Conservation (phyloP, 768 basidiomycete genomes). For the Podaxis rugospora region DNA sequence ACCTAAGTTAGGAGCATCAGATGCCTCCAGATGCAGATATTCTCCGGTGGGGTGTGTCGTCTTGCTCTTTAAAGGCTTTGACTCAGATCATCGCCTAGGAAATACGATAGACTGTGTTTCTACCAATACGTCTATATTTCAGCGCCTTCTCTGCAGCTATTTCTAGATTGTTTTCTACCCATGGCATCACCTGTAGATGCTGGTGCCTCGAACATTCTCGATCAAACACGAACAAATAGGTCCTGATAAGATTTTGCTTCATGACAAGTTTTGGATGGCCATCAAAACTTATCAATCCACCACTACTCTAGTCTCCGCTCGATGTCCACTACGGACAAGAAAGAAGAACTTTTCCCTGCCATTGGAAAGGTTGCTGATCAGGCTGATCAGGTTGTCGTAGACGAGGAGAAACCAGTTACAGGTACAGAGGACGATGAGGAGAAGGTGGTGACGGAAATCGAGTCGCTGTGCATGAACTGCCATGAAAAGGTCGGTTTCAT, state of each 20-base stretch:
- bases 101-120: no score
- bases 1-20: no score
- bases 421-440: slow-evolving; percentile 45
- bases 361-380: slow-evolving; percentile 52
- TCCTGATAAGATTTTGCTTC: slow-evolving; percentile 2
- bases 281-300: background rate
- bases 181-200: no score
- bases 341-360: slow-evolving; percentile 45
- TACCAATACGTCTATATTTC: no score
- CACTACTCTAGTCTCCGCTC: background rate
- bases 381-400: slow-evolving; percentile 29
- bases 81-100: no score
- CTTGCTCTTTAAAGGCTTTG: no score
- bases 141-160: no score
- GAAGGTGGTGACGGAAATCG: slow-evolving; percentile 74
- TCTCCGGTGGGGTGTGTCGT: no score
- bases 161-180: no score
- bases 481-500: slow-evolving; percentile 67
- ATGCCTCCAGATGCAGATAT: no score
- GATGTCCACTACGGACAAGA: slow-evolving; percentile 2
- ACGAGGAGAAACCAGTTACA: slow-evolving; percentile 3
- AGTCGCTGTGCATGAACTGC: slow-evolving; percentile 94
- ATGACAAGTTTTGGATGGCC: background rate
- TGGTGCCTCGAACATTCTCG: background rate
- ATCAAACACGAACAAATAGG: slow-evolving; percentile 1